Conservation (phyloP, 164 flowering plant genomes). For the Vitis rupestris region DNA sequence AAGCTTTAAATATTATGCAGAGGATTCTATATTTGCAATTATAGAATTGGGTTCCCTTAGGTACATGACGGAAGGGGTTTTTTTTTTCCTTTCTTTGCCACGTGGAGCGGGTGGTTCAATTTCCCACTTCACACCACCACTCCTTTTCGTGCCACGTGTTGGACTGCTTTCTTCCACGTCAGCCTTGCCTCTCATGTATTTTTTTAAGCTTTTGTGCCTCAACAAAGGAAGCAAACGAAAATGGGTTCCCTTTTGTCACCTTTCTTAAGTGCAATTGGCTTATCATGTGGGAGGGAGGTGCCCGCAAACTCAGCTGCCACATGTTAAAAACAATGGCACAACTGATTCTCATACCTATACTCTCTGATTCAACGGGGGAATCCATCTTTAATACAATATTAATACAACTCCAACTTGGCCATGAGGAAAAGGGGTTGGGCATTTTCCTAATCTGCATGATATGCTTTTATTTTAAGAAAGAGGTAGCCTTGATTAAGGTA, state of each 20-base stretch:
- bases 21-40: background rate
- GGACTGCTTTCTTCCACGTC: no score
- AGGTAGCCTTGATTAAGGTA: conserved; percentile 11
- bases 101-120: no score
- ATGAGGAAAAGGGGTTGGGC: conserved; percentile 3
- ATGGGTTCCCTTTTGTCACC: conserved; percentile 1
- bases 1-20: conserved; percentile 7
- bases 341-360: background rate
- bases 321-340: background rate
- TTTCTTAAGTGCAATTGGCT: background rate
- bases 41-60: background rate
- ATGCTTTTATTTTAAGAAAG: conserved; percentile 24
- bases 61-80: no score
- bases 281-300: background rate
- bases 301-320: conserved; percentile 6
- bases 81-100: no score
- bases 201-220: no score
- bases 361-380: conserved; percentile 2
- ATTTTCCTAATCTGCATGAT: conserved; percentile 18
- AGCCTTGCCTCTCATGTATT: no score
- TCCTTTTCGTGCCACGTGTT: no score
- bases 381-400: background rate
- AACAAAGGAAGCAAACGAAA: background rate
- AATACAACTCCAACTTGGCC: background rate
- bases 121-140: no score